Conservation (phyloP, 495 filamentous ascomycete species). For the Oidiodendron maius region DNA sequence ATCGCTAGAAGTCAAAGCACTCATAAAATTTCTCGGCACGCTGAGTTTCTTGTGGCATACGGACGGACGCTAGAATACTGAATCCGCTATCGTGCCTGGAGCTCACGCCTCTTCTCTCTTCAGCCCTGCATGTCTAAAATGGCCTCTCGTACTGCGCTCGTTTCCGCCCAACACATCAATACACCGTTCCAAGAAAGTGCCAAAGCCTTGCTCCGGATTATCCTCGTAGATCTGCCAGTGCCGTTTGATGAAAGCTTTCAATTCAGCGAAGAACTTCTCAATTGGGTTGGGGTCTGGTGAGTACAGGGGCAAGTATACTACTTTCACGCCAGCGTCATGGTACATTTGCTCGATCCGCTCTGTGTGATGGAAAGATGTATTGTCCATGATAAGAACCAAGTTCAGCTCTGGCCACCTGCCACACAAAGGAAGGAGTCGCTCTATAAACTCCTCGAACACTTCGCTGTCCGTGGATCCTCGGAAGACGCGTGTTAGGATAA, state of each 20-base stretch:
- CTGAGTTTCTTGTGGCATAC: too few species aligned
- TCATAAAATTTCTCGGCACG: too few species aligned
- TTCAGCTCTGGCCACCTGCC: constrained; percentile 32
- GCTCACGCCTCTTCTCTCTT: constrained; percentile 10
- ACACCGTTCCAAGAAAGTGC: constrained; percentile 20
- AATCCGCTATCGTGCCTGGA: too few species aligned
- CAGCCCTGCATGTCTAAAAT: constrained; percentile 18
- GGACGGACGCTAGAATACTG: too few species aligned
- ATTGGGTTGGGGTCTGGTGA: constrained; percentile 29
- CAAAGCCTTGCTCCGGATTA: constrained; percentile 15
- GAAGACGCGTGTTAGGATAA: constrained; percentile 29
- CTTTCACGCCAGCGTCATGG: constrained; percentile 28
- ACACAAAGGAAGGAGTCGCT: constrained; percentile 33
- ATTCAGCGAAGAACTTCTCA: constrained; percentile 26
- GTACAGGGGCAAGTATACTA: constrained; percentile 31
- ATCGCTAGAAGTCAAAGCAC: too few species aligned
- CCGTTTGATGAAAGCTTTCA: too few species aligned
- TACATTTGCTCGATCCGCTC: constrained; percentile 30
- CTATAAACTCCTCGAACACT: constrained; percentile 36
- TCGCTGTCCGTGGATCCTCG: constrained; percentile 31
- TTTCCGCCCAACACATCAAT: constrained; percentile 14
- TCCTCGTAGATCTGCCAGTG: constrained; percentile 14
- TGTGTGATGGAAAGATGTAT: constrained; percentile 35
- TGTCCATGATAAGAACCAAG: constrained; percentile 41
- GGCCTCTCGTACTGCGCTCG: constrained; percentile 13